Evolutionary conservation across 805 yeast species (phyloP).

Genomic region (Candida odintsovae): DNA sequence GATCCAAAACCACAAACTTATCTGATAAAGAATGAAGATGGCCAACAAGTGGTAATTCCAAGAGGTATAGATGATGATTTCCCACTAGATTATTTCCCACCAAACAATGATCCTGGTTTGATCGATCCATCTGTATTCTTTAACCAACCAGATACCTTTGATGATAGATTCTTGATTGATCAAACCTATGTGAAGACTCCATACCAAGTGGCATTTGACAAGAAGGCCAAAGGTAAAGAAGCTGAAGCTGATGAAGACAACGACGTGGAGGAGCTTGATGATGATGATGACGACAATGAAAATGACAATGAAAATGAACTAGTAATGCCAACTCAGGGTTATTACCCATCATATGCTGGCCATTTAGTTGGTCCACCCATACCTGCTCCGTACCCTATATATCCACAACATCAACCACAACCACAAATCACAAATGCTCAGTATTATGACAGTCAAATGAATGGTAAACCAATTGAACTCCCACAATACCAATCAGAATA

Average conservation of each 20-base stretch:
- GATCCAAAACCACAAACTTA: slow-evolving; percentile 11
- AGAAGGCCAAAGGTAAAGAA: neutral
- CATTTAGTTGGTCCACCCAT: neutral
- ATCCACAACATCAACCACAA: slow-evolving; percentile 3
- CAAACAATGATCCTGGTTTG: slow-evolving; percentile 21
- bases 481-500: slow-evolving; percentile 4
- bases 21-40: slow-evolving; percentile 18
- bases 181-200: slow-evolving; percentile 43
- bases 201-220: slow-evolving; percentile 15
- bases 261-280: too few relatives aligned
- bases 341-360: neutral
- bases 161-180: slow-evolving; percentile 45
- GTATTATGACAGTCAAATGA: slow-evolving; percentile 18
- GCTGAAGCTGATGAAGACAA: slow-evolving; percentile 1
- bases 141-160: slow-evolving; percentile 27
- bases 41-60: slow-evolving; percentile 17
- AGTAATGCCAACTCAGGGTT: neutral
- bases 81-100: slow-evolving; percentile 63
- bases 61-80: slow-evolving; percentile 45
- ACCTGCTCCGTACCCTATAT: neutral
- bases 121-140: slow-evolving; percentile 30
- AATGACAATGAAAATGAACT: slow-evolving; percentile 3
- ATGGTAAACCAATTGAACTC: slow-evolving; percentile 9
- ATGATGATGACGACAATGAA: slow-evolving; percentile 2
- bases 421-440: slow-evolving; percentile 23